These are phyloP conservation scores for Tuber microsphaerosporum DNA, from an alignment of 495 filamentous ascomycete genomes.

Conservation along the genomic window DNA sequence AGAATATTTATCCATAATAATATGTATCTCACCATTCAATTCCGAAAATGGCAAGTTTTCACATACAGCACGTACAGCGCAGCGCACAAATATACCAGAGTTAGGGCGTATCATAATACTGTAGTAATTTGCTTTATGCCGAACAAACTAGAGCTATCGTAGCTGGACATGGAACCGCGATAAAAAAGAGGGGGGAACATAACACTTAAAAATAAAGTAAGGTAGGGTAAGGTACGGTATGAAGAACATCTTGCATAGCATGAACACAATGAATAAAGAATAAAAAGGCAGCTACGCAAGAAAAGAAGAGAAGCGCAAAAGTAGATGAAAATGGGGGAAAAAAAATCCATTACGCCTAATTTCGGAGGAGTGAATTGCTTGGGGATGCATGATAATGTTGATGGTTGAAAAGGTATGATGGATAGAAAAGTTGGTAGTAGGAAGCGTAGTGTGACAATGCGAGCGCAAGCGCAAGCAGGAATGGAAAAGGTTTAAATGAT, in stretches of 20 bases:
- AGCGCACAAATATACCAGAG: neutral
- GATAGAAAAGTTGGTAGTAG: neutral
- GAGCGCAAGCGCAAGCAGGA: neutral
- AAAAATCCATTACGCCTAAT: neutral
- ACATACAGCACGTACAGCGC: neutral
- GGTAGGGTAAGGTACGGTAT: neutral
- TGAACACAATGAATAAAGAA: neutral
- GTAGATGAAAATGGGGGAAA: neutral
- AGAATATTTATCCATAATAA: neutral
- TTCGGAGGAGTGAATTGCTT: neutral
- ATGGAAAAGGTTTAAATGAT: neutral
- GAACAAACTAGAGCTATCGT: neutral
- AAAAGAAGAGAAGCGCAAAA: neutral
- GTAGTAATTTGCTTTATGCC: conserved; percentile 3
- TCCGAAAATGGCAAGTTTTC: neutral
- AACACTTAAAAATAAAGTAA: neutral
- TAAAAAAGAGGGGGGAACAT: neutral
- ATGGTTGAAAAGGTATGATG: neutral
- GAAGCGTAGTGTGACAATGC: neutral
- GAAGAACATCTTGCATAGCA: neutral
- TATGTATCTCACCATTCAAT: neutral
- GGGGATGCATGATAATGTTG: neutral
- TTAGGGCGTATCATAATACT: neutral
- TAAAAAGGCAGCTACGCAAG: neutral
- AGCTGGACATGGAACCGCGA: neutral